A percentile compares a stretch with the other conserved stretches of the same genome.
Conservation (phyloP, 2,329 filamentous ascomycete species). For the Phialemoniopsis sp. region DNA sequence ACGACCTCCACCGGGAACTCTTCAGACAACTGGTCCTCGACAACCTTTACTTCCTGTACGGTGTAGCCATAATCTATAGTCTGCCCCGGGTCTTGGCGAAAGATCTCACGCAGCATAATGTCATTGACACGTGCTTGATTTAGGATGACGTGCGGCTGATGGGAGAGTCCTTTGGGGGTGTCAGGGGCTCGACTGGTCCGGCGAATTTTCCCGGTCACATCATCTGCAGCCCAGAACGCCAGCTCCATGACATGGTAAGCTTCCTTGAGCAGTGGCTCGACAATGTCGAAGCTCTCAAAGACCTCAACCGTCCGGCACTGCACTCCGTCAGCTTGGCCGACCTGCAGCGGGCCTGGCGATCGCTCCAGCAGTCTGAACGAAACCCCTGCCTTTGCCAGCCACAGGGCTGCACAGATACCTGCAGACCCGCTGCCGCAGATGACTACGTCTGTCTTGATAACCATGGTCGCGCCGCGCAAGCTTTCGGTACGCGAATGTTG, state of each 20-base stretch:
- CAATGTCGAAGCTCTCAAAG: conserved; percentile 54
- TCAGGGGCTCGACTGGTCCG: conserved; percentile 47
- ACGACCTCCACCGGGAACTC: no score
- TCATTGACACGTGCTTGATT: conserved; percentile 52
- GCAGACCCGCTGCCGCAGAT: conserved; percentile 60
- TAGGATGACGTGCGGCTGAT: conserved; percentile 52
- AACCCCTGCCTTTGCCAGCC: conserved; percentile 55
- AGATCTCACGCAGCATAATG: conserved; percentile 49
- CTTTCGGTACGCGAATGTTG: no score
- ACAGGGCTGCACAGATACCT: conserved; percentile 56
- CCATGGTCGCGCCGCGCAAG: no score
- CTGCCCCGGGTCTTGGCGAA: no score
- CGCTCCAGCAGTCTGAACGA: conserved; percentile 54
- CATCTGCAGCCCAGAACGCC: conserved; percentile 46
- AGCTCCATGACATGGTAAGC: conserved; percentile 55
- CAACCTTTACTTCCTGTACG: no score
- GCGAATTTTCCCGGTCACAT: conserved; percentile 29
- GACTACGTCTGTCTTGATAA: conserved; percentile 48
- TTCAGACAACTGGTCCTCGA: no score
- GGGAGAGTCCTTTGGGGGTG: conserved; percentile 45
- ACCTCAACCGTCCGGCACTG: conserved; percentile 59
- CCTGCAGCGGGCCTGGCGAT: conserved; percentile 45
- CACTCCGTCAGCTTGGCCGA: conserved; percentile 61
- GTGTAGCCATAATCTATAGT: no score
- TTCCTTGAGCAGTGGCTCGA: conserved; percentile 49